Base-by-base conservation (phyloP, 148 eudicot genomes). In the Amaranthus palmeri region DNA sequence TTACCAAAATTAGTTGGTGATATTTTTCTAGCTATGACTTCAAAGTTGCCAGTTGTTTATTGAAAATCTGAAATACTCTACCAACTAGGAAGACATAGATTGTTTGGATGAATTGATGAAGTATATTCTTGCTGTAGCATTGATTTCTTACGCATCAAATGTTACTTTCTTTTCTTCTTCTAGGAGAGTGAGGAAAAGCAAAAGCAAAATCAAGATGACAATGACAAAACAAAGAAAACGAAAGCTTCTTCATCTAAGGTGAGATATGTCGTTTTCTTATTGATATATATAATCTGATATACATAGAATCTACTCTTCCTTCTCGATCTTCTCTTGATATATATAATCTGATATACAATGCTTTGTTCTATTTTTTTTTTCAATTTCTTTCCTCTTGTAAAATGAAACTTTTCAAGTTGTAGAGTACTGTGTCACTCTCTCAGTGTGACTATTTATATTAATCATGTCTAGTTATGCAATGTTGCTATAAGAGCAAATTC, bases 141-240 rank as follows among this genome's bases (percentile, higher is more conserved):
- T 68, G 18, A 43, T 13, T 52, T 61, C 36, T 59, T 50, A 53
- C 60, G 4, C 25, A 4, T 10, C 4, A 52, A 69, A 10, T 68
- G 6, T 42, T 6, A 36, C 60, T 36, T 63, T 44, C 49, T 8
- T 53, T 49, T 13, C 43, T 69, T 68, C 49, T 45, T 48, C 6
- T 46, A 81, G 84, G 78, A 77, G 70, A 69, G 71, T 58, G 78
- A 81, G 47, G 77, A 66, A 47, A 70, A 67, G 75, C 49, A 61
- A 59, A 81, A 71, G 78, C 59, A 74, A 58, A 44, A 0, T 7
- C 59, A 74, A 58, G 40, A 0, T 7, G 78, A 65, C 69, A 65
- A 15, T 64, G 49, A 44, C 47, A 47, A 17, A 46, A 53, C 5
- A 41, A 80, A 55, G 43, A 47, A 62, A 47, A 36, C 48, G 69